Evolutionary conservation across 345 rosid genomes (phyloP), one percentile per base, ranked within the genome.

Genomic region (Salix udensis): DNA sequence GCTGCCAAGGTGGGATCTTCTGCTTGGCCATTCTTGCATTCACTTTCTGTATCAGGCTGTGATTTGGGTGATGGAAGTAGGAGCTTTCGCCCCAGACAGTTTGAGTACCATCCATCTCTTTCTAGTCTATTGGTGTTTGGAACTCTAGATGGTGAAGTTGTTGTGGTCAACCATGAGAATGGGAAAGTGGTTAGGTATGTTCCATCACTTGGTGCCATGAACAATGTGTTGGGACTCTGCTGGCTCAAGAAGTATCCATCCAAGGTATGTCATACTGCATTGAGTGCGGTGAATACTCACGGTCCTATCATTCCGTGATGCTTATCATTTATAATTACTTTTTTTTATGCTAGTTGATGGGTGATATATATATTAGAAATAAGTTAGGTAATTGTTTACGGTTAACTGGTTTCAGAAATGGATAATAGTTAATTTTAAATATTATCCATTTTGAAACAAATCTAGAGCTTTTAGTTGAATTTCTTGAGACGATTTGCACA

Each of bases 141-240:
- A 70, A 95, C 98, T 79, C 82, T 95, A 77, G 97, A 95, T 75
- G 98, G 98, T 48, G 97, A 93, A 84, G 92, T 95, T 30, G 89
- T 95, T 74, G 92, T 91, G 69, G 83, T 95, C 76, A 95, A 95
- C 88, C 97, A 93, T 55, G 98, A 93, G 86, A 90, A 78, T 70
- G 92, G 85, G 82, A 93, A 91, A 83, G 80, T 90, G 69, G 93
- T 91, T 52, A 79, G 94, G 74, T 86, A 85, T 82, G 85, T 92
- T 52, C 90, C 97, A 50, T 93, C 94, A 26, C 68, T 83, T 61
- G 97, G 97, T 75, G 92, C 87, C 72, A 86, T 83, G 88, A 91
- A 89, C 78, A 93, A 92, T 62, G 89, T 95, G 67, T 83, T 93
- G 87, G 98, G 98, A 55, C 97, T 95, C 78, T 95, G 96, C 81